Evolutionary conservation across 805 yeast species (phyloP), one percentile per base, ranked within the genome.

Genomic region (fission yeast (Schizosaccharomyces pombe)): DNA sequence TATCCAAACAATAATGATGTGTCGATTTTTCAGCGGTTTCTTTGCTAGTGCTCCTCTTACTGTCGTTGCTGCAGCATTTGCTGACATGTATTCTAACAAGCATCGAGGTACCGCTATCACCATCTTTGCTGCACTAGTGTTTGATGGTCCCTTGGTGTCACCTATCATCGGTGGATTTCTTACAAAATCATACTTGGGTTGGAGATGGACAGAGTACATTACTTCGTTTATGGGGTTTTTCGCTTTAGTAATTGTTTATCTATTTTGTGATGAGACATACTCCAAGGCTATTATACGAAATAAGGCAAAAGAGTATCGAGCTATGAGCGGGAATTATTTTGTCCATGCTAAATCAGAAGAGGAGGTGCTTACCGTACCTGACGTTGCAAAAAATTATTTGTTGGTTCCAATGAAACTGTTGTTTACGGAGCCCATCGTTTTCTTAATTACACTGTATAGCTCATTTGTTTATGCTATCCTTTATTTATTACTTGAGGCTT

Each of bases 21-120:
- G 84, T 66, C 74, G 95, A 58, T 85, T 83, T 62, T 79, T 85
- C 64, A 79, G 80, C 28, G 94, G 94, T 55, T 74, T 79, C 61
- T 67, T 80, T 56, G 95, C 94, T 59, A 85, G 93, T 22, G 85
- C 91, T 43, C 85, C 93, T 0, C 66, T 86, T 62, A 89, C 83
- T 29, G 85, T 84, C 43, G 86, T 79, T 8, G 94, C 94, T 29
- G 95, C 94, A 52, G 75, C 81, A 0, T 80, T 85, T 70, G 82
- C 93, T 5, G 95, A 86, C 65, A 72, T 85, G 72, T 85, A 78
- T 63, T 75, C 75, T 59, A 77, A 78, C 56, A 64, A 64, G 37
- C 63, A 71, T 26, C 76, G 95, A 67, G 95, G 95, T 60, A 74
- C 72, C 53, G 93, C 94, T 31, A 71, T 85, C 60, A 70, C 80